These are phyloP conservation scores for Pholiota molesta DNA, from an alignment of 768 basidiomycete species.

Conservation along the genomic window DNA sequence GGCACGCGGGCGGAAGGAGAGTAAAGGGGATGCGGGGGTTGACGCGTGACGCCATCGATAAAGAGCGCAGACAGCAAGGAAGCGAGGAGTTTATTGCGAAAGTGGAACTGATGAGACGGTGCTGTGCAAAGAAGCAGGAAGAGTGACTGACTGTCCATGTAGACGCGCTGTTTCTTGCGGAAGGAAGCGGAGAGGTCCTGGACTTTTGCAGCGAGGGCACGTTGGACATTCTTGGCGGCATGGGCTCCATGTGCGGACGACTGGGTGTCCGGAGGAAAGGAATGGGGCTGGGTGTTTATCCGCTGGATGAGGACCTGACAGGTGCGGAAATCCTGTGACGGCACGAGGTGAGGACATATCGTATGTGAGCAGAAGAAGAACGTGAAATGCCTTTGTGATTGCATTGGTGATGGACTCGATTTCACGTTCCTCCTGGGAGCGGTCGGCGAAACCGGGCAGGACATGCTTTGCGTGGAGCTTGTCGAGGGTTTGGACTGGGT, in stretches of 20 bases:
- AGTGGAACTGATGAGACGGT: conserved; percentile 20
- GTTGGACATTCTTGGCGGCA: conserved; percentile 92
- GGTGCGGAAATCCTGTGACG: conserved; percentile 64
- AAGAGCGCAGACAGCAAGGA: conserved; percentile 17
- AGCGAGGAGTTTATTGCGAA: conserved; percentile 16
- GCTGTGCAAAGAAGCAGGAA: conserved; percentile 22
- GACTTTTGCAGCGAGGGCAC: conserved; percentile 93
- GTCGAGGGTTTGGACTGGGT: conserved; percentile 82
- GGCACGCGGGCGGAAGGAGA: conserved; percentile 7
- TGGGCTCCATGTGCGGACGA: conserved; percentile 48
- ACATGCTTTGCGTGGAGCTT: conserved; percentile 96
- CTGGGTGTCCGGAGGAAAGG: conserved; percentile 62
- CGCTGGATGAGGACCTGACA: conserved; percentile 73
- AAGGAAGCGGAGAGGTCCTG: conserved; percentile 92
- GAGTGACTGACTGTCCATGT: conserved; percentile 87
- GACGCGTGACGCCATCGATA: conserved; percentile 25
- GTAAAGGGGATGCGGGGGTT: conserved; percentile 11
- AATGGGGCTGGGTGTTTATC: conserved; percentile 62
- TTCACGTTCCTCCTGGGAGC: conserved; percentile 90
- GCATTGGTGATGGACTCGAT: conserved; percentile 85
- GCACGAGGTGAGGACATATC: conserved; percentile 6
- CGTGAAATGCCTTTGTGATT: conserved; percentile 71
- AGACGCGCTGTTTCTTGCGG: conserved; percentile 96
- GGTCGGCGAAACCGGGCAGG: conserved; percentile 95
- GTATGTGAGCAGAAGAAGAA: conserved; percentile 39